Conservation (phyloP, 306 rosid species). For the Rubus parviflorus region DNA sequence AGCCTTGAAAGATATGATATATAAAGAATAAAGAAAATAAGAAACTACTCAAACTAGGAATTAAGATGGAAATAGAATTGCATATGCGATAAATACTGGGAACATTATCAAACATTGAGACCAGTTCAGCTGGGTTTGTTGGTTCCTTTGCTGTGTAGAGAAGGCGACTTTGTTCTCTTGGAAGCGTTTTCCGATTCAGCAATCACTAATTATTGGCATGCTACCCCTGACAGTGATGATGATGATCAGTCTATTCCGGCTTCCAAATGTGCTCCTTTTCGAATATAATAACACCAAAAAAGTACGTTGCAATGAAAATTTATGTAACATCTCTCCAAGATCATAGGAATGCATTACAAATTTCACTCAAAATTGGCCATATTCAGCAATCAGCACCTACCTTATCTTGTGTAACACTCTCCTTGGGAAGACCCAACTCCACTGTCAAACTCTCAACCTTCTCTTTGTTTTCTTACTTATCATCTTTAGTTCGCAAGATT, state of each 20-base stretch:
- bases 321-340: background rate
- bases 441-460: slow-evolving; percentile 36
- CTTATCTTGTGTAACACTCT: slow-evolving; percentile 27
- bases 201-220: no score
- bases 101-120: no score
- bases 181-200: background rate
- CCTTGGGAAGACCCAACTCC: slow-evolving; percentile 31
- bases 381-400: slow-evolving; percentile 22
- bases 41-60: background rate
- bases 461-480: slow-evolving; percentile 29
- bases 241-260: background rate
- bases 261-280: background rate
- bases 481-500: slow-evolving; percentile 80
- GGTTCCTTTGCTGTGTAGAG: background rate
- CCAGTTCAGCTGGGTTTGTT: background rate
- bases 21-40: background rate
- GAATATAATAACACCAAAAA: background rate
- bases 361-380: slow-evolving; percentile 20
- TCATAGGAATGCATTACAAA: background rate
- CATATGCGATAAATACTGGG: no score
- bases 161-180: background rate
- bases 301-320: background rate
- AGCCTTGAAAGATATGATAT: background rate
- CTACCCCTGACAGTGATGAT: background rate
- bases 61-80: no score